Base-by-base conservation (phyloP, 192 early-diverging fungal genomes). In the Piromyces finnis region DNA sequence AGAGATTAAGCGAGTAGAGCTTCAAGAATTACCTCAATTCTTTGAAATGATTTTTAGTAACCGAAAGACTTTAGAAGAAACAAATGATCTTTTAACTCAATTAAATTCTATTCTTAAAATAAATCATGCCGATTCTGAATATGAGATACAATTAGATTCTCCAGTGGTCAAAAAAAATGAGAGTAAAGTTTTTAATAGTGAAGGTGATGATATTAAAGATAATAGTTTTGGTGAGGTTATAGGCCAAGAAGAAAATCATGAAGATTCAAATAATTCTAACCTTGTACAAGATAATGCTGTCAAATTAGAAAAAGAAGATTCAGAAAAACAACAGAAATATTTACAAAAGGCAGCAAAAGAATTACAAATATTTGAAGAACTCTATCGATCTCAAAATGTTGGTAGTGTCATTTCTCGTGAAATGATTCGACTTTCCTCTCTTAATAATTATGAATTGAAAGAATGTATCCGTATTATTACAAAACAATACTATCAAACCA, bases 1-100 rank as follows among this genome's bases (percentile, higher is more conserved):
- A 85, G 26, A 80, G 84, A 15, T 80, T 92, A 13, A 83, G 79
- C 12, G 80, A 78, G 4, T 85, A 90, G 32, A 87, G 90, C 41
- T 41, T 9, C 22, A 17, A n/a, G 1, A 68, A 68, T 17, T 68
- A 22, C 2, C 26, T n/a, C 51, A 68, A n/a, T 68, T 68, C 17
- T 68, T 68, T n/a, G 51, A 68, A 22, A 26, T 17, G 17, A n/a
- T 68, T 11, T 68, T 68, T n/a, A 0, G 0, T 1, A 68, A 68
- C 22, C 26, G 26, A n/a, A 7, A 68, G 22, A 22, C 5, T 9
- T 5, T 68, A 0, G 26, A 68, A 26, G 51, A 68, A 68, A 68
- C 51, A 0, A 22, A 68, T 9, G 3, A 9, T n/a, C 51, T 68
- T n/a, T n/a, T 68, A 68, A 11, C 7, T 68, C 51, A 68, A 68